A percentile compares a stretch with the other conserved stretches of the same genome.
Conservation (phyloP, 257 asterid species). For the Marsdenia floribunda region DNA sequence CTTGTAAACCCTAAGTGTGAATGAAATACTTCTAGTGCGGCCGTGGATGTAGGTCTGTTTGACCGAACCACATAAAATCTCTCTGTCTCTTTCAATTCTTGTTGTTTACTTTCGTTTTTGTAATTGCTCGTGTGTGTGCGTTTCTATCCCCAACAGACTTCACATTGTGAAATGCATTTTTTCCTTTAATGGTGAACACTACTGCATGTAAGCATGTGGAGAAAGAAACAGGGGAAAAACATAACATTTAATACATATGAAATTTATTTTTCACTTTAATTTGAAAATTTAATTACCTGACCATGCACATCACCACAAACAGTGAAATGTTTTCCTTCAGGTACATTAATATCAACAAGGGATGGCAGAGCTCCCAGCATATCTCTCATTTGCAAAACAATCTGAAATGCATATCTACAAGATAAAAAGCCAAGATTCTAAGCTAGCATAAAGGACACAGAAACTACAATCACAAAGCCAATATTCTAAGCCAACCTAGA, state of each 20-base stretch:
- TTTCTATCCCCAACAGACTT: too few species aligned
- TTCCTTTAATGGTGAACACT: background rate
- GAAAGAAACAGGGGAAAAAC: background rate
- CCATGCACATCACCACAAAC: constrained; percentile 99
- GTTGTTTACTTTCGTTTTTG: too few species aligned
- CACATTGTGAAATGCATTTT: background rate
- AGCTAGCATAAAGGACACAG: background rate
- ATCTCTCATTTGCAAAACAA: constrained; percentile 76
- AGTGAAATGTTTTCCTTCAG: constrained; percentile 82
- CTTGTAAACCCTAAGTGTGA: too few species aligned
- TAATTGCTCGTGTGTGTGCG: too few species aligned
- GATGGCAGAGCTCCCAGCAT: constrained; percentile 81
- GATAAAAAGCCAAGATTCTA: constrained; percentile 9
- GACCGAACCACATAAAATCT: too few species aligned
- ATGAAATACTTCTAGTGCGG: too few species aligned
- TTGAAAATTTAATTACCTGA: constrained; percentile 60
- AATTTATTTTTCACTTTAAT: background rate
- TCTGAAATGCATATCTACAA: constrained; percentile 85
- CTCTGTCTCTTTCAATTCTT: too few species aligned
- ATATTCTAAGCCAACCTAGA: background rate
- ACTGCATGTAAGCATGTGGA: background rate
- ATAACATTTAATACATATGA: background rate
- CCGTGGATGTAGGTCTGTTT: too few species aligned
- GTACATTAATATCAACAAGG: constrained; percentile 82
- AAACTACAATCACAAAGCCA: constrained; percentile 4